Evolutionary conservation across 305 asterid species (phyloP).

Genomic region (Fraxinus sp.): DNA sequence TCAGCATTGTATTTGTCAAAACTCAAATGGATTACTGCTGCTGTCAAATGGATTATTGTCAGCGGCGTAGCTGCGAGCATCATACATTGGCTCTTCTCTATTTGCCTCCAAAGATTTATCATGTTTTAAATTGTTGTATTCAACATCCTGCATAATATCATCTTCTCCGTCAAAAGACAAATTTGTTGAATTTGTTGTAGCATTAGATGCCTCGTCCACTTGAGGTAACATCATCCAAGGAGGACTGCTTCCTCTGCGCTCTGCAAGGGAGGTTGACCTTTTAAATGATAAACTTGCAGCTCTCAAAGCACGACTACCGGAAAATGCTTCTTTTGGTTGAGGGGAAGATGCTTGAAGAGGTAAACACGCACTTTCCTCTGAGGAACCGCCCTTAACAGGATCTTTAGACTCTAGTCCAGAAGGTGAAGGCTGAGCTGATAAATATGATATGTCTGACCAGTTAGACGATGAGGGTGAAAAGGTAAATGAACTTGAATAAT

Average conservation of each 20-base stretch:
- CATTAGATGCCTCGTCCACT: constrained; percentile 45
- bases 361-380: constrained; percentile 26
- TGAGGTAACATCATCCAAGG: constrained; percentile 50
- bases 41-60: constrained; percentile 24
- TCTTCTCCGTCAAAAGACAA: constrained; percentile 28
- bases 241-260: constrained; percentile 40
- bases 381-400: constrained; percentile 23
- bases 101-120: constrained; percentile 30
- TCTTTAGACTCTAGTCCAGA: constrained; percentile 34
- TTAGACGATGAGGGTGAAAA: constrained; percentile 87
- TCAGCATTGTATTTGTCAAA: constrained; percentile 27
- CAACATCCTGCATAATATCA: constrained; percentile 34
- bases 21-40: constrained; percentile 21
- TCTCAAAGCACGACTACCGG: constrained; percentile 29
- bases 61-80: constrained; percentile 19
- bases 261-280: constrained; percentile 43
- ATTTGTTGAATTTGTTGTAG: constrained; percentile 38
- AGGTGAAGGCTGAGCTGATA: constrained; percentile 73
- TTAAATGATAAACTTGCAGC: constrained; percentile 30
- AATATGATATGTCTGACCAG: constrained; percentile 70
- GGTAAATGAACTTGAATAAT: constrained; percentile 68
- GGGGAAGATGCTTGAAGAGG: constrained; percentile 30
- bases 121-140: constrained; percentile 18
- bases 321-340: constrained; percentile 32
- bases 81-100: constrained; percentile 34